phyloP scores from a whole-genome alignment of 306 rosid genomes.

The Inga oerstediana region DNA sequence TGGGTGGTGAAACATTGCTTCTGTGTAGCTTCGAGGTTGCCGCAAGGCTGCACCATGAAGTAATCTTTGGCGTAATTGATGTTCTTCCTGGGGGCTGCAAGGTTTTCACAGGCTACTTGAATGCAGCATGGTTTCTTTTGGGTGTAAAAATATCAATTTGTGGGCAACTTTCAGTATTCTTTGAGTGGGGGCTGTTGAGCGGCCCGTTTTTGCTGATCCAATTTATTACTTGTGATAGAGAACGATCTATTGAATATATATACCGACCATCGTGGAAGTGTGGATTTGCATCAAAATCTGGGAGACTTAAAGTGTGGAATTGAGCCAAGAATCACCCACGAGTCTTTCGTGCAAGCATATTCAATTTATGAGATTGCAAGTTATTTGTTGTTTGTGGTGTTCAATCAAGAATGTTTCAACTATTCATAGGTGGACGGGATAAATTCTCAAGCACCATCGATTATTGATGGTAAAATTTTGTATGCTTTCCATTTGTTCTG shows the following conservation, averaged over 20 bases:
- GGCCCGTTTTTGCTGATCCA: conserved; percentile 35
- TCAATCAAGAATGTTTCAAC: conserved; percentile 19
- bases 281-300: conserved; percentile 35
- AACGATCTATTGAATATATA: conserved; percentile 39
- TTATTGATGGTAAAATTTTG: conserved; percentile 6
- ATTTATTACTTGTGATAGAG: conserved; percentile 43
- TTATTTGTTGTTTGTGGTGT: conserved; percentile 13
- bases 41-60: not conserved
- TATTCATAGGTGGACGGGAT: conserved; percentile 16
- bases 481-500: conserved; percentile 14
- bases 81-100: conserved; percentile 37
- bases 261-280: conserved; percentile 33
- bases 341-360: conserved; percentile 29
- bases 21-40: conserved; percentile 29
- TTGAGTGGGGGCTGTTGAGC: conserved; percentile 40
- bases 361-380: conserved; percentile 25
- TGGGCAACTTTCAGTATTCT: conserved; percentile 41
- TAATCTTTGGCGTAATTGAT: conserved; percentile 30
- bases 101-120: conserved; percentile 38
- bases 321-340: conserved; percentile 41
- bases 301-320: not conserved
- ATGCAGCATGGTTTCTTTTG: conserved; percentile 39
- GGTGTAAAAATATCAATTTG: conserved; percentile 48
- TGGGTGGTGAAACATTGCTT: conserved; percentile 34
- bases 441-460: not conserved